Base-by-base conservation (phyloP, 352 stramenopile species). In the Pythium angustatum region DNA sequence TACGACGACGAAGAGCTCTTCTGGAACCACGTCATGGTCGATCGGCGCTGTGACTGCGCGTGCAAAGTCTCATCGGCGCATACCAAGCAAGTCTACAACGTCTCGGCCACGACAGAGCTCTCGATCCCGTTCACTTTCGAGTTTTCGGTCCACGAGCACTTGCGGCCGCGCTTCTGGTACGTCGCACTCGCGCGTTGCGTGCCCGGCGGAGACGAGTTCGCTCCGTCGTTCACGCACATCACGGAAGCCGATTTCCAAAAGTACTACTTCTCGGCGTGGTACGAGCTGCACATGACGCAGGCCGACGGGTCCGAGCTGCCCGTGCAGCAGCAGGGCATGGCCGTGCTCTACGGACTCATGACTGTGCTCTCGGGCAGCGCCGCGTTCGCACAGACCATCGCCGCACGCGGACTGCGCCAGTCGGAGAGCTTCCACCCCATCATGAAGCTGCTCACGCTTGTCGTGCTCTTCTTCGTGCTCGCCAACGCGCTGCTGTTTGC, bases 191-290 rank as follows among this genome's bases (percentile, higher is more conserved):
- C 82, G 12, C 85, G 83, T 5, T 94, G 81, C 26, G 81, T 92
- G 7, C 73, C 80, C 8, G 81, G 79, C 19, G 82, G 82, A 24
- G 82, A 91, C 66, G 52, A 58, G 14, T 91, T 84, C 64, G 55
- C 75, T 48, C 85, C 85, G 40, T 74, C 79, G 26, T 87, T 89
- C 62, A 65, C 78, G 17, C 75, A 87, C 47, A 88, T 93, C 69
- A 87, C 84, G 0, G 78, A 90, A 45, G 60, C 73, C 51, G 84
- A 81, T 48, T 92, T 91, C 64, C 70, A 76, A 15, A 79, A 85
- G 71, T 93, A 87, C 55, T 91, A 89, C 67, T 94, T 94, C 55
- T 79, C 81, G 26, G 79, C 82, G 9, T 91, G 82, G 85, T 91
- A 87, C 66, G 75, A 78, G 10, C 73, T 93, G 47, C 85, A 93